Evolutionary conservation across 352 stramenopile species (phyloP), one percentile per base, ranked within the genome.

Genomic region (Phytopythium cucurbitacearum): DNA sequence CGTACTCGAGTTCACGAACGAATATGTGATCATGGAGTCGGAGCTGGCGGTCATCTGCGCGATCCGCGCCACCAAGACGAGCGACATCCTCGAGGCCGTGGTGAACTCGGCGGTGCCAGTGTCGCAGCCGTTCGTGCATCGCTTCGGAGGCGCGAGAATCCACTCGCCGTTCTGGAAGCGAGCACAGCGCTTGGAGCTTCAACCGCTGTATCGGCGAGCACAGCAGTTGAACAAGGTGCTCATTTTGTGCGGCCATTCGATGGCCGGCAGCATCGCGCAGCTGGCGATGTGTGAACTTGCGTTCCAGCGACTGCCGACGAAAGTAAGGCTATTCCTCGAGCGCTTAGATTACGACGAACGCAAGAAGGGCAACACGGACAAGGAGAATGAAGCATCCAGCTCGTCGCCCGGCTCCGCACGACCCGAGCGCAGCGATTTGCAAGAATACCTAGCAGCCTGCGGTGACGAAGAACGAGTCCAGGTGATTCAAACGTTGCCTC

Each of bases 81-180:
- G 68, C 15, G 80, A 90, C 48, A 76, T 89, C 41, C 53, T 93
- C 28, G 70, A 89, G 28, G 69, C 82, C 3, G 72, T 93, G 15
- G 57, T 86, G 8, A 75, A 80, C 16, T 89, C 77, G 13, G 79
- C 80, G 1, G 56, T 88, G 41, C 80, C 80, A 12, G 53, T 91
- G 10, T 68, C 73, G 7, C 67, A 87, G 56, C 83, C 80, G 16
- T 88, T 80, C 11, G 69, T 81, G 39, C 85, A 85, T 36, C 79
- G 76, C 32, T 93, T 89, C 44, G 80, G 74, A 16, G 83, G 83
- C 11, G 73, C 80, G 35, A 65, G 79, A 4, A 71, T 91, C 48
- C 83, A 93, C 48, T 58, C 80, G 52, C 77, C 83, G 33, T 91
- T 93, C 64, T 88, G 76, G 78, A 87, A 82, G 54, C 72, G 73